Percentiles rank a stretch among this genome's conserved stretches.
Evolutionary conservation across 345 rosid genomes (phyloP).

Genomic region (Salix brachista): DNA sequence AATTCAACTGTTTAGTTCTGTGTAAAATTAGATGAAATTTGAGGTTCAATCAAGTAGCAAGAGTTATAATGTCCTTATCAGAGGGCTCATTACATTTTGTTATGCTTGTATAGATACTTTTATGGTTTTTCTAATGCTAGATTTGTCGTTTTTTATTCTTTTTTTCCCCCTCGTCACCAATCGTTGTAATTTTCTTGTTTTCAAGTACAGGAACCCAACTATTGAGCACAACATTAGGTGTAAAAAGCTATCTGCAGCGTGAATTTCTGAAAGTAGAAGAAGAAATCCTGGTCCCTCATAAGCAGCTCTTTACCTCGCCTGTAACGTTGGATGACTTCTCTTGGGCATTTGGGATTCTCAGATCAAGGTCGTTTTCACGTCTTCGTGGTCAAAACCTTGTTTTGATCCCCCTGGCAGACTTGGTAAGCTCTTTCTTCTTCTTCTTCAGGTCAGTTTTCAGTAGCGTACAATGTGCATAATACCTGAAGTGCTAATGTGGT

Average conservation of each 20-base stretch:
- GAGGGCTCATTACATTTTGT: background rate
- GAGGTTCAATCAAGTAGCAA: background rate
- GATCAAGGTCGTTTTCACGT: conserved; percentile 82
- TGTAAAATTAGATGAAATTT: background rate
- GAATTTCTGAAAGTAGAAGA: conserved; percentile 61
- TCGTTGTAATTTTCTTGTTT: conserved; percentile 11
- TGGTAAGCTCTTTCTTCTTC: conserved; percentile 43
- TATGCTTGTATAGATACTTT: background rate
- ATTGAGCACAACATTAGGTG: conserved; percentile 63
- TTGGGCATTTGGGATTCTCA: conserved; percentile 91
- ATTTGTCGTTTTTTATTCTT: background rate
- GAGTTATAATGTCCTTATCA: background rate
- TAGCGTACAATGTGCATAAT: background rate
- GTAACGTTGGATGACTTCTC: conserved; percentile 62
- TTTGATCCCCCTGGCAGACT: conserved; percentile 82
- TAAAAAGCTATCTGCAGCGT: conserved; percentile 54
- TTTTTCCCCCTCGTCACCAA: conserved; percentile 4
- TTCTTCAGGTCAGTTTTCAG: conserved; percentile 2
- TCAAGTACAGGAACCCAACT: conserved; percentile 65
- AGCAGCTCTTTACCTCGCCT: conserved; percentile 59
- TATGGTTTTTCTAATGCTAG: background rate
- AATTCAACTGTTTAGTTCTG: background rate
- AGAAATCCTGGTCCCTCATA: conserved; percentile 56
- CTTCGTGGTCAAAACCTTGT: conserved; percentile 87
- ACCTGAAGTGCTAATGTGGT: no score